Evolutionary conservation across 108 stramenopile species (phyloP), one percentile per base, ranked within the genome.

Genomic region (Nitzschia putrida): DNA sequence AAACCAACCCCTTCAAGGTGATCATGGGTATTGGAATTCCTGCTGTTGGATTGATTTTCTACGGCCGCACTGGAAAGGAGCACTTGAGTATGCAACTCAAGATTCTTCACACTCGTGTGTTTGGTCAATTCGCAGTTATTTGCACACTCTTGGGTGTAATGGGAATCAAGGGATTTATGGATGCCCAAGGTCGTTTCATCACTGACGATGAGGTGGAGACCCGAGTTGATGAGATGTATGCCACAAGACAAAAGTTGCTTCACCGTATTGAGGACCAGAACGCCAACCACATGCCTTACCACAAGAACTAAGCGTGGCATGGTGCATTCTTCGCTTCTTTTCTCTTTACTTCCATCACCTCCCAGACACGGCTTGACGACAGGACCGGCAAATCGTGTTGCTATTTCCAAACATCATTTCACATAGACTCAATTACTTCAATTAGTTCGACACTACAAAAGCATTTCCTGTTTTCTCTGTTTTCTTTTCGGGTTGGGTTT

Each of bases 121-220:
- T 87, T 66, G 92, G 92, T 42, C 92, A 93, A 64, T 88, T 89
- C 66, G 81, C 92, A 13, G 87, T 90, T 22, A 77, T 93, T 34
- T 64, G 78, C 53, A 84, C 88, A 59, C 72, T 93, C 12, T 53
- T 93, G 34, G 67, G 80, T 10, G 72, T 93, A 43, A 93, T 93
- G 89, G 86, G 89, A 10, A 74, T 93, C 72, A 90, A 93, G 63
- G 84, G 80, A 44, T 86, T 88, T 47, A 93, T 93, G 92, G 88
- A 93, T 71, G 66, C 69, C 7, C 72, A 82, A 70, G 91, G 91
- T 26, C 82, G 79, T 37, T 92, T 77, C 55, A 73, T 92, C 16
- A 89, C 91, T 24, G 83, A 92, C 50, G 77, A 64, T 12, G 85
- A 92, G 23, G 85, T 85, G 2, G 72, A 89, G 22, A 60, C 59